Percentiles rank a stretch among this genome's conserved stretches.
Evolutionary conservation across 2,329 filamentous ascomycete genomes (phyloP).

Genomic region (Beauveria bassiana): DNA sequence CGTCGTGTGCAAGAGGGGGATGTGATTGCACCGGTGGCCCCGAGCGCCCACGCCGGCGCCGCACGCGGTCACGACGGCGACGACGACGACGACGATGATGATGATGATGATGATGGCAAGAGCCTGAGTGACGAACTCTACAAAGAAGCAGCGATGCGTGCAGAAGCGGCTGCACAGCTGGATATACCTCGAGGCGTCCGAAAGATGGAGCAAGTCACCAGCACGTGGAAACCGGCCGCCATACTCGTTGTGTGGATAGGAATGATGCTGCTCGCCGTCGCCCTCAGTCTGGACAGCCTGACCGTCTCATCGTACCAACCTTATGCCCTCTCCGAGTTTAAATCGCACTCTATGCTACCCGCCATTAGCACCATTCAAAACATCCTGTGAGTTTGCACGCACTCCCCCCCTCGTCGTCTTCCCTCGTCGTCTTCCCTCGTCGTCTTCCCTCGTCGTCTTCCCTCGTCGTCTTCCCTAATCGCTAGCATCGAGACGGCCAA

Average conservation of each 20-base stretch:
- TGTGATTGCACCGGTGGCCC: neutral
- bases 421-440: no score
- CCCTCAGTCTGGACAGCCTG: neutral
- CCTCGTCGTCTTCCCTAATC: neutral
- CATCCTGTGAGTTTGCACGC: neutral
- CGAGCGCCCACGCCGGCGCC: neutral
- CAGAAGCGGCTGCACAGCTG: neutral
- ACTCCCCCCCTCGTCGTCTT: no score
- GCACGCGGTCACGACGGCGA: neutral
- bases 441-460: no score
- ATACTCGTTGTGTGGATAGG: neutral
- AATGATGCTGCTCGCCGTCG: constrained; percentile 7
- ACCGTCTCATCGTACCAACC: constrained; percentile 6
- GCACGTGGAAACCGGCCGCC: neutral
- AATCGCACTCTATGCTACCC: constrained; percentile 1
- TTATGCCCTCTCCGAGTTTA: constrained; percentile 7
- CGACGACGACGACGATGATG: neutral
- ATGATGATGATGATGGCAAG: neutral
- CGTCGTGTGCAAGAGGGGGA: neutral
- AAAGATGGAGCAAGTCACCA: constrained; percentile 6
- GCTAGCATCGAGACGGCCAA: neutral
- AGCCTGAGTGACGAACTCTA: neutral
- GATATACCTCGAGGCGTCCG: neutral
- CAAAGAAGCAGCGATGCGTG: neutral
- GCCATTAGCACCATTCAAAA: constrained; percentile 2